Base-by-base conservation (phyloP, 305 asterid genomes). In the Fraxinus dipetala region DNA sequence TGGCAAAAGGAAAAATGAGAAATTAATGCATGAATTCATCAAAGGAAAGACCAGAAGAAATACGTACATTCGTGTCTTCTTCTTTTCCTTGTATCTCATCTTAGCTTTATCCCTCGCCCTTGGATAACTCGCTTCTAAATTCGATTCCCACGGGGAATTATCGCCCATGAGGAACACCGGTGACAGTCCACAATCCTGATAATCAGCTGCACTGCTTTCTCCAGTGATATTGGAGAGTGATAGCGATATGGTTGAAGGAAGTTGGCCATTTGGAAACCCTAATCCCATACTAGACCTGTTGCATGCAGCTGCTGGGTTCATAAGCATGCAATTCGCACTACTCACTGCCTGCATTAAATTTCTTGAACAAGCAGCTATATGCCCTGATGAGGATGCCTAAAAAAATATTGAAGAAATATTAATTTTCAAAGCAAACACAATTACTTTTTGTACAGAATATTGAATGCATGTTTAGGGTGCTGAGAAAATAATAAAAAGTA, bases 81-180 rank as follows among this genome's bases (percentile, higher is more conserved):
- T 93, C 87, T 95, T 95, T 63, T 91, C 98, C 5, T 89, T 85
- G 87, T 92, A 95, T 86, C 98, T 91, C 91, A 92, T 93, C 91
- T 88, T 91, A 35, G 98, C 98, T 76, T 89, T 88, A 48, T 89
- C 93, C 84, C 98, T 89, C 14, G 93, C 93, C 69, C 81, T 89
- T 32, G 98, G 96, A 79, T 89, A 81, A 54, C 86, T 83, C 14
- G 83, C 63, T 77, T 91, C 93, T 28, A 90, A 79, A 74, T 83
- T 88, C 2, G 93, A 85, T 10, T 92, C 93, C 95, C 96, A 91
- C 2, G 84, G 87, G 2, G 96, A 85, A 26, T 65, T 65, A 20
- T 90, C 93, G 2, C 88, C 83, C 0, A 87, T 48, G 5, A 91
- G 86, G 80, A 91, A 85, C 22, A 85, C 74, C 0, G 95, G 93